These are phyloP conservation scores for Moniliella sp. DNA, from an alignment of 1,284 basidiomycete genomes.

Conservation along the genomic window DNA sequence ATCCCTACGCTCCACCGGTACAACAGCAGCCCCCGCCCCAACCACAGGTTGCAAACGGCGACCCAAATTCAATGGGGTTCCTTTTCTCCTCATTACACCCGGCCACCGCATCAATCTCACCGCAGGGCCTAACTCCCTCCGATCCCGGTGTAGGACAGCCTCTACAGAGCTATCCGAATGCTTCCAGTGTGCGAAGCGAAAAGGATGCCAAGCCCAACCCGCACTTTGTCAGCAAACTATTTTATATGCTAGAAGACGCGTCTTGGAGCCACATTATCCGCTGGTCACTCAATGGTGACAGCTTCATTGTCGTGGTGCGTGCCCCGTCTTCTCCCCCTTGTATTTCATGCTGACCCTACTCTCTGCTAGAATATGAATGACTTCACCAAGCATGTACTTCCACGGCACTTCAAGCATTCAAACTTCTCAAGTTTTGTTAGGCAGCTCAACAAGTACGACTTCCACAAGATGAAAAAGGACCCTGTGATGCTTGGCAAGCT, in stretches of 20 bases:
- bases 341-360: neutral
- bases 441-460: slow-evolving; percentile 94
- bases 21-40: no score
- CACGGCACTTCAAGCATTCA: slow-evolving; percentile 84
- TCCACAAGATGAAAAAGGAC: slow-evolving; percentile 54
- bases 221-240: no score
- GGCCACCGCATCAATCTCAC: no score
- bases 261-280: slow-evolving; percentile 54
- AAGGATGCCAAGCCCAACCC: no score
- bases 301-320: slow-evolving; percentile 66
- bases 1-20: no score
- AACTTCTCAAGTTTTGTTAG: slow-evolving; percentile 52
- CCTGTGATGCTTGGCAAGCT: slow-evolving; percentile 35
- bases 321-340: neutral
- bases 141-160: no score
- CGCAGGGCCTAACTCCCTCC: no score
- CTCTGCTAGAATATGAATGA: slow-evolving; percentile 65
- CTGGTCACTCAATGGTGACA: slow-evolving; percentile 67
- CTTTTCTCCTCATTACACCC: no score
- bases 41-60: no score
- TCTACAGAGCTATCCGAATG: no score
- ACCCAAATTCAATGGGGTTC: no score
- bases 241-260: slow-evolving; percentile 72
- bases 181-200: no score
- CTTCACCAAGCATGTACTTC: slow-evolving; percentile 78